Conservation (phyloP, 768 basidiomycete genomes). For the Trametes cinnabarina region DNA sequence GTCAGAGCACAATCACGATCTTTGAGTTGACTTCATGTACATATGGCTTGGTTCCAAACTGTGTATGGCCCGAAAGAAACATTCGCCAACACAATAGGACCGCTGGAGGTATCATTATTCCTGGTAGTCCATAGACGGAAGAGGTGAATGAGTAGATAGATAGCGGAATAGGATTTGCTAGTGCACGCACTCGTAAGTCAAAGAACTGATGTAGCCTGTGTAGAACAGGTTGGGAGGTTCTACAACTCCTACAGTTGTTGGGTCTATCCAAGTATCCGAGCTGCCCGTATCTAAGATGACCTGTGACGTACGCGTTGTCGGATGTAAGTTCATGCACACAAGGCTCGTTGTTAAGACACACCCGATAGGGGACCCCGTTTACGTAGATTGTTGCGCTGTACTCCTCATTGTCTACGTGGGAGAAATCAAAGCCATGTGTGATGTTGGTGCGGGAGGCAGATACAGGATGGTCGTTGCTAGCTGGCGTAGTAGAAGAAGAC, state of each 20-base stretch:
- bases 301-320: not conserved
- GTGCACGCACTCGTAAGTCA: not conserved
- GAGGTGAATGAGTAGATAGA: not conserved
- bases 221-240: not conserved
- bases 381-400: slow-evolving; percentile 9
- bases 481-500: too few species aligned
- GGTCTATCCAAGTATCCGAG: slow-evolving; percentile 11
- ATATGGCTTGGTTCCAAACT: slow-evolving; percentile 9
- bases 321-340: not conserved
- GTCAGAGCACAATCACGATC: not conserved
- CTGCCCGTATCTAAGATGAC: slow-evolving; percentile 10
- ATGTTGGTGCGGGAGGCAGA: not conserved
- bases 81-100: slow-evolving; percentile 5
- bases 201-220: not conserved
- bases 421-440: slow-evolving; percentile 1
- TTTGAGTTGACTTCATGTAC: not conserved
- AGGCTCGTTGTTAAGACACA: not conserved
- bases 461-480: not conserved
- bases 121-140: not conserved
- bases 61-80: slow-evolving; percentile 8
- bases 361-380: slow-evolving; percentile 7
- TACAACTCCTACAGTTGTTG: not conserved
- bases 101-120: not conserved
- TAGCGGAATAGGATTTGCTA: too few species aligned
- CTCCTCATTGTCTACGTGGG: not conserved